Conservation (phyloP, 345 rosid genomes). For the Rhodamnia argentea region DNA sequence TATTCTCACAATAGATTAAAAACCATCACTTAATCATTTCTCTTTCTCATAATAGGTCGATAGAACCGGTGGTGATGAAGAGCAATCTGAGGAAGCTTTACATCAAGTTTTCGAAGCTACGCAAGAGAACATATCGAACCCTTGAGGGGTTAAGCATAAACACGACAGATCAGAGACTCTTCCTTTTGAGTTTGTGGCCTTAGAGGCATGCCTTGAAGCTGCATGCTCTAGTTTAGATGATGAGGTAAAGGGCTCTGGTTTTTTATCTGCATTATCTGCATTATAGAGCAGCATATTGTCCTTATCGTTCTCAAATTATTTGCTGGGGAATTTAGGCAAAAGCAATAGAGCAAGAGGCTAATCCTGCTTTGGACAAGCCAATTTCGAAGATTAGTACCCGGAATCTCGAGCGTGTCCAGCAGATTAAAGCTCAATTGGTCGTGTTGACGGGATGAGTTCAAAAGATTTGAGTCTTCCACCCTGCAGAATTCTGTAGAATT, state of each 20-base stretch:
- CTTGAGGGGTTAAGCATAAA: neutral
- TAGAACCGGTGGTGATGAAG: neutral
- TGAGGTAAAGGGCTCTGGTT: conserved; percentile 24
- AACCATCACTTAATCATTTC: too few species aligned
- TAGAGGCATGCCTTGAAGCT: conserved; percentile 66
- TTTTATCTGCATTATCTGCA: neutral
- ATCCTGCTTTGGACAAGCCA: conserved; percentile 59
- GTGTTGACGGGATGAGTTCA: conserved; percentile 62
- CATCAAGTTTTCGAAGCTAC: neutral
- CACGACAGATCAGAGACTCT: conserved; percentile 40
- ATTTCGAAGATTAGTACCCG: conserved; percentile 58
- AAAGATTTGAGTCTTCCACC: conserved; percentile 26
- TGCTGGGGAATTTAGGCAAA: conserved; percentile 24
- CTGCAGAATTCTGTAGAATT: neutral
- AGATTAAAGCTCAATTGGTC: conserved; percentile 55
- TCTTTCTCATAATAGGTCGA: neutral
- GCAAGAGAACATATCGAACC: neutral
- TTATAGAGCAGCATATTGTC: neutral
- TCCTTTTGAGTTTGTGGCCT: conserved; percentile 62
- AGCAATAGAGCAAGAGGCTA: conserved; percentile 52
- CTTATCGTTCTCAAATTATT: neutral
- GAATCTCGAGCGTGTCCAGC: conserved; percentile 54
- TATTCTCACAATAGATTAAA: too few species aligned
- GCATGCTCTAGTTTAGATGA: conserved; percentile 53
- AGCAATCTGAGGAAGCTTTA: neutral